phyloP scores from a whole-genome alignment of 306 rosid genomes.

The Trichosanthes truncata region DNA sequence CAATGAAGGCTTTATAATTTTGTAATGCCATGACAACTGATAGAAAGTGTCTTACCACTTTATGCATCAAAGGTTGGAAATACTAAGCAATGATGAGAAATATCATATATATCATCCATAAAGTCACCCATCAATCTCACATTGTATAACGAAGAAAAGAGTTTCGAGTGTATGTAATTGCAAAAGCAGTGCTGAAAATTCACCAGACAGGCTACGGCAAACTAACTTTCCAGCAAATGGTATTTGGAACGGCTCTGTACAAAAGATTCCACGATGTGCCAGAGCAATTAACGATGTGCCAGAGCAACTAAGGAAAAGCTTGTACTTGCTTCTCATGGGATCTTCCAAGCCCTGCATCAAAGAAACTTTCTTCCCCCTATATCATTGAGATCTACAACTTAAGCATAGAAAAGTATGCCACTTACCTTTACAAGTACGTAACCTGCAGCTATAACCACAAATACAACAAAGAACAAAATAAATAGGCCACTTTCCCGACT shows the following conservation, averaged over 20 bases:
- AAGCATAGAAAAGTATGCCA: constrained; percentile 10
- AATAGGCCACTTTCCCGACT: constrained; percentile 99
- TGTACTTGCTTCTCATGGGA: constrained; percentile 98
- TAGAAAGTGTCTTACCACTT: background rate
- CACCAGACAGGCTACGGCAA: constrained; percentile 6
- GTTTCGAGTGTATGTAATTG: background rate
- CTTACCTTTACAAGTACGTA: constrained; percentile 86
- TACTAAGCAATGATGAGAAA: background rate
- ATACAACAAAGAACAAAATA: constrained; percentile 82
- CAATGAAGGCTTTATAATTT: background rate
- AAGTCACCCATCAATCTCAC: background rate
- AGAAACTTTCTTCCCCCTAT: background rate
- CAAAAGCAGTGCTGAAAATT: constrained; percentile 6
- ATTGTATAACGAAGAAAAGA: background rate
- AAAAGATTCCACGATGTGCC: constrained; percentile 87
- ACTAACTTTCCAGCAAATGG: constrained; percentile 99
- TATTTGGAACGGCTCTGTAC: constrained; percentile 95
- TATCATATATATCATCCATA: background rate
- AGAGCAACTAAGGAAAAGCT: constrained; percentile 92
- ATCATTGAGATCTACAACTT: constrained; percentile 1
- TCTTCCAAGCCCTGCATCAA: constrained; percentile 84
- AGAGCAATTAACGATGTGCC: constrained; percentile 93
- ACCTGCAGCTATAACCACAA: constrained; percentile 96
- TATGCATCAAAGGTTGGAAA: background rate
- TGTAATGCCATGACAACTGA: background rate